Evolutionary conservation across 2,329 filamentous ascomycete genomes (phyloP).

Genomic region (Fusarium agapanthi): DNA sequence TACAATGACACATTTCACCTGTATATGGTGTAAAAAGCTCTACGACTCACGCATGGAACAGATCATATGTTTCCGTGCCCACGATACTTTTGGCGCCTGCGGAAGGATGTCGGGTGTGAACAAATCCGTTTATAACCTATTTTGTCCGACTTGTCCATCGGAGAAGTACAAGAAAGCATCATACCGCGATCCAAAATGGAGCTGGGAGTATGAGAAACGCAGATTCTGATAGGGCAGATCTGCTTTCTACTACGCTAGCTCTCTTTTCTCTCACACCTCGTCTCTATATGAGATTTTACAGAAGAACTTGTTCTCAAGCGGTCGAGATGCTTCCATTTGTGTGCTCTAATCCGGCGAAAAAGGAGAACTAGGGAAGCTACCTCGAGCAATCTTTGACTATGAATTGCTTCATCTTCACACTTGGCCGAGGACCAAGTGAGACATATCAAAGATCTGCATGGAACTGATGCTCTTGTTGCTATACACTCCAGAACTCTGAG

Average conservation of each 20-base stretch:
- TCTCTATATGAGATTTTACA: too few relatives aligned
- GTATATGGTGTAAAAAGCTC: background rate
- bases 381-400: background rate
- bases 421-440: background rate
- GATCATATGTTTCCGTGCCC: background rate
- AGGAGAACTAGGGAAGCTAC: background rate
- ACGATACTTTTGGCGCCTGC: background rate
- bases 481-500: background rate
- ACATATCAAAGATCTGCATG: accelerated
- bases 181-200: background rate
- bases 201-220: background rate
- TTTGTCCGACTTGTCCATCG: background rate
- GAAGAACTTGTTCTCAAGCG: too few relatives aligned
- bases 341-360: too few relatives aligned
- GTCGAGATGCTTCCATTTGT: too few relatives aligned
- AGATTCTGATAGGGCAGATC: background rate
- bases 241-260: accelerated
- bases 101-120: background rate
- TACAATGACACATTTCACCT: background rate
- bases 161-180: background rate
- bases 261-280: background rate
- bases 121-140: background rate
- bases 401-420: too few relatives aligned
- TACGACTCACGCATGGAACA: background rate
- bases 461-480: accelerated